phyloP scores from a whole-genome alignment of 768 basidiomycete genomes.

The Phylloporus arenicola region DNA sequence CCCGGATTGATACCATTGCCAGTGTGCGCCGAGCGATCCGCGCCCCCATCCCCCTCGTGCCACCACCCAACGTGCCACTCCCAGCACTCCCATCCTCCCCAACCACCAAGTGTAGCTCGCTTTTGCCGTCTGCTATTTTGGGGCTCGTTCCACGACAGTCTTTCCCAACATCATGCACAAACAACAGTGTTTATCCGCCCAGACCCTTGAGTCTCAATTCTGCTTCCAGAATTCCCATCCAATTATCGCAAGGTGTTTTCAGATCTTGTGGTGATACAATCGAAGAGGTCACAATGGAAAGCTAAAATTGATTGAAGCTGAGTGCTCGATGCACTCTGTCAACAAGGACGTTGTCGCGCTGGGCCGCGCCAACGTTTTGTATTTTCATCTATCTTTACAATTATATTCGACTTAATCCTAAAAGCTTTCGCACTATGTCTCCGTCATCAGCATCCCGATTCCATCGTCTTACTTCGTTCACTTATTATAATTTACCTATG shows the following conservation, averaged over 20 bases:
- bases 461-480: background rate
- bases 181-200: background rate
- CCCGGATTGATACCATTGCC: background rate
- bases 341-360: conserved; percentile 8
- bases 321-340: conserved; percentile 10
- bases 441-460: background rate
- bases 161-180: conserved; percentile 4
- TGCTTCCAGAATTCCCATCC: conserved; percentile 8
- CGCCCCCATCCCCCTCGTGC: conserved; percentile 19
- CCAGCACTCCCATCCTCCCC: conserved; percentile 25
- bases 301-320: conserved; percentile 2
- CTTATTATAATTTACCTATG: background rate
- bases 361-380: conserved; percentile 8
- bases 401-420: conserved; percentile 19
- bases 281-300: conserved; percentile 21
- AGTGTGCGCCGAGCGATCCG: conserved; percentile 41
- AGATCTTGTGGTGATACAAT: conserved; percentile 1
- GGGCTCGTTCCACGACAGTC: conserved; percentile 16
- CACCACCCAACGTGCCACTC: conserved; percentile 28
- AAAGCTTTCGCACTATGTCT: background rate
- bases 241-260: conserved; percentile 5
- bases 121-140: conserved; percentile 19
- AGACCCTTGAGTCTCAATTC: conserved; percentile 8
- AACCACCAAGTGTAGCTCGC: conserved; percentile 10
- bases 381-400: conserved; percentile 2